Evolutionary conservation across 257 asterid species (phyloP).

Genomic region (Plantago ovata): DNA sequence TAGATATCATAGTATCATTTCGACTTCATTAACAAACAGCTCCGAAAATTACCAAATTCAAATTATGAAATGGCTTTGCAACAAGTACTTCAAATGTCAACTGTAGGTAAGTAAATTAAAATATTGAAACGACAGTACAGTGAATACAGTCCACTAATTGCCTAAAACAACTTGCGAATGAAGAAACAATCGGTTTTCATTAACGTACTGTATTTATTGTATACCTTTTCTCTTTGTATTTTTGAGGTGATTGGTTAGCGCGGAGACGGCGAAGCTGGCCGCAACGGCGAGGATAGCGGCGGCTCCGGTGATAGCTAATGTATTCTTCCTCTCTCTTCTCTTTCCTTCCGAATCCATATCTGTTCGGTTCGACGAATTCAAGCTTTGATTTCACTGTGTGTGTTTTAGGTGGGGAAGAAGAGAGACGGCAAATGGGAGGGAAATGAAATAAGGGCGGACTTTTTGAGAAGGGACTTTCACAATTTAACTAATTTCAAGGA

Average conservation of each 20-base stretch:
- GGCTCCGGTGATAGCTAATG: constrained; percentile 82
- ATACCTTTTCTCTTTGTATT: constrained; percentile 68
- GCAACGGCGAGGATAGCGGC: constrained; percentile 80
- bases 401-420: neutral
- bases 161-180: too few relatives aligned
- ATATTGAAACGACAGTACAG: too few relatives aligned
- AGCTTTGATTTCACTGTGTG: neutral
- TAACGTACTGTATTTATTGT: too few relatives aligned
- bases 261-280: constrained; percentile 62
- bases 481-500: too few relatives aligned
- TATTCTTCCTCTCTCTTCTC: constrained; percentile 45
- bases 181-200: too few relatives aligned
- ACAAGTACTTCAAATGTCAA: too few relatives aligned
- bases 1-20: too few relatives aligned
- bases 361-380: neutral
- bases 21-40: too few relatives aligned
- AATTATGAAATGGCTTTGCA: too few relatives aligned
- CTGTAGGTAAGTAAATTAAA: too few relatives aligned
- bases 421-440: constrained; percentile 45
- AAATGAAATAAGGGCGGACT: constrained; percentile 20
- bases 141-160: too few relatives aligned
- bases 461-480: neutral
- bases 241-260: constrained; percentile 45
- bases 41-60: too few relatives aligned
- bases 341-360: constrained; percentile 33